Percentiles rank a stretch among this genome's conserved stretches.
Evolutionary conservation across 805 yeast species (phyloP).

Genomic region (Dipodascopsis uninucleata): DNA sequence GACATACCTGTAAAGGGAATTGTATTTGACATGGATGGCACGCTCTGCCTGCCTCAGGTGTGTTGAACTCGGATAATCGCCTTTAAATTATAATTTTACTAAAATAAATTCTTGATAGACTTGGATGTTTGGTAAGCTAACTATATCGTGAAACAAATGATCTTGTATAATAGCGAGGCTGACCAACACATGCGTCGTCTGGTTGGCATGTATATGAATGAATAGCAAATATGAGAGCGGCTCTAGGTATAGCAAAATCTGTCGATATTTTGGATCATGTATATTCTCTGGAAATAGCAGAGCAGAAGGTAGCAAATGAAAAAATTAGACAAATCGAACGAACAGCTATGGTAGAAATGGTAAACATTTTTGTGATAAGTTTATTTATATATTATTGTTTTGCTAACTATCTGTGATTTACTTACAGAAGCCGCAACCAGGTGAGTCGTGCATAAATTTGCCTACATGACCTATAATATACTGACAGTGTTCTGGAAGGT

Average conservation of each 20-base stretch:
- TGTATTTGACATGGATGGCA: constrained; percentile 79
- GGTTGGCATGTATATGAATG: not conserved
- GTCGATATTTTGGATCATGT: constrained; percentile 55
- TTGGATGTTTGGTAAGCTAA: constrained; percentile 46
- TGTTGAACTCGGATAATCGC: not conserved
- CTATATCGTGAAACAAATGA: not conserved
- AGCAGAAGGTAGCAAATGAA: constrained; percentile 44
- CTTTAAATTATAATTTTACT: not conserved
- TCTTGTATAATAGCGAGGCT: not conserved
- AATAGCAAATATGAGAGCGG: constrained; percentile 54
- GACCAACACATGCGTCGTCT: constrained; percentile 14
- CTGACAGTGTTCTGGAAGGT: constrained; percentile 39
- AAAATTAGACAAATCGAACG: constrained; percentile 53
- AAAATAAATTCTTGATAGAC: constrained; percentile 33
- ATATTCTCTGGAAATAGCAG: constrained; percentile 42
- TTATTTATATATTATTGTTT: not conserved
- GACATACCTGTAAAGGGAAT: constrained; percentile 45
- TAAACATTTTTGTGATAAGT: constrained; percentile 12
- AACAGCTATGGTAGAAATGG: constrained; percentile 60
- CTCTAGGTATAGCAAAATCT: constrained; percentile 46
- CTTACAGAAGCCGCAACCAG: constrained; percentile 37
- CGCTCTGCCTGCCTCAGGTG: constrained; percentile 60
- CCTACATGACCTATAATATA: not conserved
- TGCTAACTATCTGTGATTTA: not conserved
- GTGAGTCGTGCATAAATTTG: constrained; percentile 4